Evolutionary conservation across 2,329 filamentous ascomycete genomes (phyloP).

Genomic region (Aureobasidium sp.): DNA sequence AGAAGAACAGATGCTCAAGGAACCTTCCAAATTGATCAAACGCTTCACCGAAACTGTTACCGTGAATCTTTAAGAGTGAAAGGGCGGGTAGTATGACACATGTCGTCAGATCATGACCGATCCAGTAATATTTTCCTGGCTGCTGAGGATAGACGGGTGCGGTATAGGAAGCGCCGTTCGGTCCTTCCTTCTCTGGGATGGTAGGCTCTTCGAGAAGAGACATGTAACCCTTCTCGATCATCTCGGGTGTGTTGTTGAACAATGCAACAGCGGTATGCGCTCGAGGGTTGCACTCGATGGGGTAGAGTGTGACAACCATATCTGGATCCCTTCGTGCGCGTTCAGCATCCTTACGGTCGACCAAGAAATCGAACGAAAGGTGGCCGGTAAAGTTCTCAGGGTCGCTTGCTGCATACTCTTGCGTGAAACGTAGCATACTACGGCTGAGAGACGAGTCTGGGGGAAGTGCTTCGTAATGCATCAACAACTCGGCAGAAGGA

Average conservation of each 20-base stretch:
- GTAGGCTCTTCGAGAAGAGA: conserved; percentile 34
- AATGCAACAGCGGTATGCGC: conserved; percentile 61
- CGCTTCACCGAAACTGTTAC: conserved; percentile 24
- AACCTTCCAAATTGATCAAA: conserved; percentile 29
- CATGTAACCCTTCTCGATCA: conserved; percentile 49
- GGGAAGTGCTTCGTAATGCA: conserved; percentile 59
- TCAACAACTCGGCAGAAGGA: conserved; percentile 53
- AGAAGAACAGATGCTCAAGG: conserved; percentile 36
- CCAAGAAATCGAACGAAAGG: conserved; percentile 64
- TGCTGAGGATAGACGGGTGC: conserved; percentile 23
- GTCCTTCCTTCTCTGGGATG: conserved; percentile 19
- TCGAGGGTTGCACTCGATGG: conserved; percentile 66
- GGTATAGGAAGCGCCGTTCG: conserved; percentile 19
- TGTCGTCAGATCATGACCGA: conserved; percentile 58
- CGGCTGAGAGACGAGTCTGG: conserved; percentile 46
- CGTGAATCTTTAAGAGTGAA: conserved; percentile 28
- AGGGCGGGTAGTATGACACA: conserved; percentile 45
- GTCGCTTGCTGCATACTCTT: conserved; percentile 46
- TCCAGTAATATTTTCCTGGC: conserved; percentile 50
- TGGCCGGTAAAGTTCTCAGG: conserved; percentile 58
- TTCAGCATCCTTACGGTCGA: conserved; percentile 42
- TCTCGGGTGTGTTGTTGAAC: conserved; percentile 43
- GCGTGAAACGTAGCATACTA: conserved; percentile 60
- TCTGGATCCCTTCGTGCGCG: conserved; percentile 22
- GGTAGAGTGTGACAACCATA: conserved; percentile 42